Evolutionary conservation across 257 asterid genomes (phyloP), one percentile per base, ranked within the genome.

Genomic region (Orobanche coerulescens): DNA sequence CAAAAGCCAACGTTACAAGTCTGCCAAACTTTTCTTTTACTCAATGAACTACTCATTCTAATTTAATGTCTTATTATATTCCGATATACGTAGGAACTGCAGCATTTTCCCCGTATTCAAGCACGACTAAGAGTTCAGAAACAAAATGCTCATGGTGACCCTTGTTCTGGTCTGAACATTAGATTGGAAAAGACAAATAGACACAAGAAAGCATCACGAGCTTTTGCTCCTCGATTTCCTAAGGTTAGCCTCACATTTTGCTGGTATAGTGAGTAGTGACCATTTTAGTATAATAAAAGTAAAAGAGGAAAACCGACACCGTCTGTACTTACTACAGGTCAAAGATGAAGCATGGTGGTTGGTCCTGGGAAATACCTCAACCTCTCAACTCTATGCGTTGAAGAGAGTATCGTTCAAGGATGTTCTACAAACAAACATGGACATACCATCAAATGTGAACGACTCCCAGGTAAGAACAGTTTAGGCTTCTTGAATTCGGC

Each of bases 321-420:
- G 51, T 67, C 28, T n/a, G n/a, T n/a, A n/a, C n/a, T 20, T 59
- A 31, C 64, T 44, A 48, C 87, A 92, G 98, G 79, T 84, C 47
- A 92, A 88, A 88, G 87, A 88, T 57, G 98, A 92, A 79, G 94
- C 95, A n/a, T 92, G 98, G 98, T 88, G 98, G 98, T 74, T 88
- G 78, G 76, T 92, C 68, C 85, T 92, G 42, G 87, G 89, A 66
- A 88, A 83, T 69, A 78, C 83, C 64, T 57, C 91, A 23, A 72
- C 86, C 55, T 75, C 85, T 61, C 94, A 92, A 64, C 86, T 92
- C 4, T 58, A 75, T 75, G 84, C 95, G 16, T 44, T 86, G 76
- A 92, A 86, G 82, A 82, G 96, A 72, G 84, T 88, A 59, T 79
- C 95, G 50, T 84, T 92, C 80, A 72, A 66, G 0, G 81, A 83